Base-by-base conservation (phyloP, 371 early-diverging fungal genomes). In the Mucor circinelloides region DNA sequence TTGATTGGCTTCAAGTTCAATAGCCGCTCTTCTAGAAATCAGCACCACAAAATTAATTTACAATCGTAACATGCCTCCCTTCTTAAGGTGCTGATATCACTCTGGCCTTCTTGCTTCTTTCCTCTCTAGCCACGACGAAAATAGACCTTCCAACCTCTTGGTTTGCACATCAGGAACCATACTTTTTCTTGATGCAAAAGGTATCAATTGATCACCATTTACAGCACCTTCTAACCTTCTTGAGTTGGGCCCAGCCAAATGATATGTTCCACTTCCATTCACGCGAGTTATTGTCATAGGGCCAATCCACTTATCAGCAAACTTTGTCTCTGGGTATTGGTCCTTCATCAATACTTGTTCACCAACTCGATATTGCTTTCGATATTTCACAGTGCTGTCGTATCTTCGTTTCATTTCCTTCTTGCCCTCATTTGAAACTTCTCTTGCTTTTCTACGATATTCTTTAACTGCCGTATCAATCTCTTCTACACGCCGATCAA, bases 301-400 rank as follows among this genome's bases (percentile, higher is more conserved):
- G 2, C 74, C 68, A 28, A 74, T 52, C 54, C 65, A 74, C 0
- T 60, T 34, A 2, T 68, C 68, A 31, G 50, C 48, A 31, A 70
- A 74, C 56, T 74, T 74, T 9, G 21, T 17, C 0, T n/a, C 6
- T 3, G 60, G 60, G 2, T 28, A 13, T 7, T 52, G 58, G 23
- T 74, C 60, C 7, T 65, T 63, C 70, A 70, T 62, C 1, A 70
- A 32, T 0, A 70, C 70, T 42, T 70, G 44, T 2, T 68, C 68
- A 15, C 68, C 66, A 1, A 70, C 21, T 0, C 31, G 13, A 21
- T 52, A 68, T 3, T 12, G 50, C 28, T 25, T 54, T 19, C 34
- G 7, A 3, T 10, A 8, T 9, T 48, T 13, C 12, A 71, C 68
- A 7, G 8, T 28, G 2, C 19, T 0, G 10, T 68, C 62, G 34